Evolutionary conservation across 2,329 filamentous ascomycete genomes (phyloP), one percentile per base, ranked within the genome.

Genomic region (Neospermospora avenae): DNA sequence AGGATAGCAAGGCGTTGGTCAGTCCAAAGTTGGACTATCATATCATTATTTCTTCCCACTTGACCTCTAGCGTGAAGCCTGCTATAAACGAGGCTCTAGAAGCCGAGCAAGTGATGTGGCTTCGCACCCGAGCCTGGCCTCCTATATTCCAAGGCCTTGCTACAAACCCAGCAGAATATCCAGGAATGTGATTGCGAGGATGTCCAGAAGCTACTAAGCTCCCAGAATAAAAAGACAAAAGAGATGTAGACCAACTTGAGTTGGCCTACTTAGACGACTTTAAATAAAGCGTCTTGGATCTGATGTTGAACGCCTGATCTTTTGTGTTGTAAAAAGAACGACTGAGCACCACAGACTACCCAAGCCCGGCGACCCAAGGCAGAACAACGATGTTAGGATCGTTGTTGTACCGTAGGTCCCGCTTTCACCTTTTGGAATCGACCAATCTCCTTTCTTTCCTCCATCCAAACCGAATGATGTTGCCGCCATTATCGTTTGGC

Each of bases 311-410:
- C 84, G 83, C 83, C 86, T 80, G 78, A 78, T 82, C 86, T 85
- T 89, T 90, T 90, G 89, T 87, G 91, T 90, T 86, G 81, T 88
- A 90, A 90, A 90, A 88, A 85, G 87, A 81, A 71, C 83, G 84
- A 88, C 82, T 84, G 84, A 82, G 84, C 81, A 85, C 28, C 85
- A 73, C 69, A 84, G 77, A 83, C 82, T n/a, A 87, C 82, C 82
- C 84, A 84, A 82, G 78, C 74, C 76, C 74, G 76, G 76, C 74
- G 73, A 75, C 75, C 71, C 70, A 72, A 75, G 74, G 74, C 77
- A 74, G 74, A 76, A 80, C 68, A 76, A 67, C 80, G 81, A 91
- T 91, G 88, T 91, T 91, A 82, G 84, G 75, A 91, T 91, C 84
- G 77, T 78, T 77, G 81, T 76, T 74, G 71, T 74, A 74, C 75